Conservation (phyloP, 257 asterid genomes). For the Forsythia suspensa region DNA sequence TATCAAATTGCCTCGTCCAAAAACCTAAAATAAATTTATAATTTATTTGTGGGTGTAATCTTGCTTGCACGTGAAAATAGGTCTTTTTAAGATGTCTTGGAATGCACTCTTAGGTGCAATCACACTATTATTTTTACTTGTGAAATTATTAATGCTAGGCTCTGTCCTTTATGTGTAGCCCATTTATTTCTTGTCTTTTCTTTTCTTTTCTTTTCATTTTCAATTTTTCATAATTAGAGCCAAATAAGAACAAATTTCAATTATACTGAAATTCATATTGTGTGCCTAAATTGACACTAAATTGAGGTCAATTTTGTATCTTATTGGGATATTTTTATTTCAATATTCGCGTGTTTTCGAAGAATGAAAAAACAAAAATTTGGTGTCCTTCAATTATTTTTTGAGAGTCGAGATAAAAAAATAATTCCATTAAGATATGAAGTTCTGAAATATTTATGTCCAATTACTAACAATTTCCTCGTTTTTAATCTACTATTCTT, state of each 20-base stretch:
- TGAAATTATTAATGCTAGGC: not conserved
- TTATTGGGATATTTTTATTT: not conserved
- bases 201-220: not conserved
- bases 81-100: constrained; percentile 23
- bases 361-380: not conserved
- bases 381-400: not conserved
- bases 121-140: constrained; percentile 11
- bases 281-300: not conserved
- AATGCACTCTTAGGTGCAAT: constrained; percentile 30
- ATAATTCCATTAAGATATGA: not conserved
- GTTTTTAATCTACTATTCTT: not conserved
- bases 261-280: not conserved
- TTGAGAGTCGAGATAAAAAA: not conserved
- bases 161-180: not conserved
- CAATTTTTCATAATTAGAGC: not conserved
- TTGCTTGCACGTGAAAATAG: constrained; percentile 38
- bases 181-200: not conserved
- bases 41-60: constrained; percentile 1
- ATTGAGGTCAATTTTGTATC: not conserved
- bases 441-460: not conserved
- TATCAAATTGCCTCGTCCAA: too few relatives aligned
- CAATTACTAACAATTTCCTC: not conserved
- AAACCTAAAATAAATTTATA: not conserved
- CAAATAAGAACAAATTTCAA: not conserved
- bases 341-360: not conserved